Evolutionary conservation across 345 rosid genomes (phyloP).

Genomic region (Xanthoceras sorbifolium): DNA sequence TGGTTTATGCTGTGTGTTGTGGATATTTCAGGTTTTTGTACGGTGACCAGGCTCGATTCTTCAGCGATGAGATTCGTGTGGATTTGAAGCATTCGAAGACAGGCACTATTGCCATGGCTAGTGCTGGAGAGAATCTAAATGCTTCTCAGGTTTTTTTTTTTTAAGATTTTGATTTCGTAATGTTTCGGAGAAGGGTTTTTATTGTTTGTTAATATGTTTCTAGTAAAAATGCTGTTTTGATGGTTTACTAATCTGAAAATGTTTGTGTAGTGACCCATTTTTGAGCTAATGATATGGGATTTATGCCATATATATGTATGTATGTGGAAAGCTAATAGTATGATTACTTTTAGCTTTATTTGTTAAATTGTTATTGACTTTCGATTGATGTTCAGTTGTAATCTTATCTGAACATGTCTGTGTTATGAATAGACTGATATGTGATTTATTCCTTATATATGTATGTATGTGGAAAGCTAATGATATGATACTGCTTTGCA

Average conservation of each 20-base stretch:
- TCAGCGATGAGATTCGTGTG: slow-evolving; percentile 78
- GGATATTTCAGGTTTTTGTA: slow-evolving; percentile 60
- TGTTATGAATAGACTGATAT: background rate
- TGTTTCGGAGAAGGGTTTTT: background rate
- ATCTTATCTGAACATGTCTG: background rate
- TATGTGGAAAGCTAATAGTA: no score
- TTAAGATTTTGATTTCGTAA: background rate
- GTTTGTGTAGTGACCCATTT: no score
- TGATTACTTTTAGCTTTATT: background rate
- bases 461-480: slow-evolving; percentile 1
- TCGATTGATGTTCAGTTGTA: background rate
- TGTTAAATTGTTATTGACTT: background rate
- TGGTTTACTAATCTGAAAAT: background rate
- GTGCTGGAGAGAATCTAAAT: slow-evolving; percentile 94
- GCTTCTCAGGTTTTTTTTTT: slow-evolving; percentile 96
- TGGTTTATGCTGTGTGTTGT: background rate
- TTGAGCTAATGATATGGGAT: no score
- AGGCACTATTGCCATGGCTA: slow-evolving; percentile 94
- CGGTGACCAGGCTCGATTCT: slow-evolving; percentile 94
- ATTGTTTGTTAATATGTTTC: background rate
- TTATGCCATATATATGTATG: no score
- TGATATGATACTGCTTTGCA: slow-evolving; percentile 27
- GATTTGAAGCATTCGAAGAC: slow-evolving; percentile 84
- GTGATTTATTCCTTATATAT: background rate
- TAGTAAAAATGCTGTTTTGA: background rate